A percentile compares a stretch with the other conserved stretches of the same genome.
Evolutionary conservation across 768 basidiomycete species (phyloP).

Genomic region (Boletus subparvulus): DNA sequence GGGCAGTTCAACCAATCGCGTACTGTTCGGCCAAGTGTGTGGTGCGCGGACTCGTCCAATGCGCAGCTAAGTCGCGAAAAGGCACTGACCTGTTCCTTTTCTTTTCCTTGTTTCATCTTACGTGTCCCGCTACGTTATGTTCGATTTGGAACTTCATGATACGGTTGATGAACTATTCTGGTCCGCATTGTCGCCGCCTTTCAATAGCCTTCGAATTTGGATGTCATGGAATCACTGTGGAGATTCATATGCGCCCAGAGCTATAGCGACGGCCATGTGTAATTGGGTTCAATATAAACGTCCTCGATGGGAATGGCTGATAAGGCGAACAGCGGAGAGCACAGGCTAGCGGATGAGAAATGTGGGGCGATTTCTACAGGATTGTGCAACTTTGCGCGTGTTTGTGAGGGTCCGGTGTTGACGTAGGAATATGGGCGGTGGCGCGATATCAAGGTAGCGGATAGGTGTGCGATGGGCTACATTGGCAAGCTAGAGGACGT

Average conservation of each 20-base stretch:
- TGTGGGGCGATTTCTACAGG: background rate
- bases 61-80: conserved; percentile 15
- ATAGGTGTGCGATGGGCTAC: conserved; percentile 6
- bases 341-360: background rate
- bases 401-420: background rate
- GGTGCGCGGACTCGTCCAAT: conserved; percentile 7
- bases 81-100: background rate
- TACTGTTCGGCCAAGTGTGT: conserved; percentile 16
- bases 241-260: conserved; percentile 30
- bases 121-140: conserved; percentile 2
- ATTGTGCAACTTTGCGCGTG: background rate
- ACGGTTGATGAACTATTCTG: background rate
- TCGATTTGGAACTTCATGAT: background rate
- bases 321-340: background rate
- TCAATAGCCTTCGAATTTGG: conserved; percentile 28
- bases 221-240: conserved; percentile 25
- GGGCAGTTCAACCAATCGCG: conserved; percentile 8
- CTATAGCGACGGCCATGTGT: conserved; percentile 27
- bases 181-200: conserved; percentile 11
- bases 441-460: background rate
- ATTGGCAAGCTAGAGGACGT: conserved; percentile 20
- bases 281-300: conserved; percentile 4
- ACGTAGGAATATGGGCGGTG: background rate
- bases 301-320: background rate
- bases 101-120: background rate